A percentile compares a stretch with the other conserved stretches of the same genome.
Conservation (phyloP, 495 filamentous ascomycete genomes). For the Echria macrotheca region DNA sequence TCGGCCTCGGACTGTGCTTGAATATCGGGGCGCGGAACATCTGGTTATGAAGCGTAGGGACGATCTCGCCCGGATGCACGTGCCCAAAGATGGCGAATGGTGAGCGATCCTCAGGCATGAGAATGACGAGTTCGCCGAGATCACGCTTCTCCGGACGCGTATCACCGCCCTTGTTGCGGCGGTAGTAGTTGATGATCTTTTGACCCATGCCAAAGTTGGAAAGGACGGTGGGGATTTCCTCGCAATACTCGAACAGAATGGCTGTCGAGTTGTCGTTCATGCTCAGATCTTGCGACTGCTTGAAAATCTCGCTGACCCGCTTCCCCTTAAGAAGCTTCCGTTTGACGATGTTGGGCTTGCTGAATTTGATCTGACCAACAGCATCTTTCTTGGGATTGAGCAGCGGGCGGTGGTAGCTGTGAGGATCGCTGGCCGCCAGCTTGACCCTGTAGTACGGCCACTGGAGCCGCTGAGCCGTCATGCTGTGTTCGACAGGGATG, state of each 20-base stretch:
- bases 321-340: conserved; percentile 74
- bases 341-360: conserved; percentile 63
- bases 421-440: conserved; percentile 68
- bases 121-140: conserved; percentile 77
- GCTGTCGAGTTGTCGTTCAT: conserved; percentile 82
- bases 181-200: conserved; percentile 92
- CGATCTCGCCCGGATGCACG: conserved; percentile 81
- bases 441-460: conserved; percentile 93
- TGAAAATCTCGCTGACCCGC: conserved; percentile 67
- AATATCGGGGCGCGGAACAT: conserved; percentile 96
- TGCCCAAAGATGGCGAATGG: conserved; percentile 93
- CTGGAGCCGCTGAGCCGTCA: conserved; percentile 83
- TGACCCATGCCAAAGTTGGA: conserved; percentile 98
- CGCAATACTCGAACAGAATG: conserved; percentile 88
- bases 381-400: conserved; percentile 52
- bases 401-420: conserved; percentile 84
- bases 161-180: conserved; percentile 75
- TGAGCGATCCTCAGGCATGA: conserved; percentile 89
- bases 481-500: conserved; percentile 79
- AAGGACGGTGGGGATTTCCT: conserved; percentile 83
- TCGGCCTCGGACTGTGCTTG: conserved; percentile 68
- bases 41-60: conserved; percentile 84
- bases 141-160: conserved; percentile 44
- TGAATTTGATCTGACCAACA: conserved; percentile 49
- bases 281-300: conserved; percentile 67